Base-by-base conservation (phyloP, 2,329 filamentous ascomycete species). In the Fusarium sp. region DNA sequence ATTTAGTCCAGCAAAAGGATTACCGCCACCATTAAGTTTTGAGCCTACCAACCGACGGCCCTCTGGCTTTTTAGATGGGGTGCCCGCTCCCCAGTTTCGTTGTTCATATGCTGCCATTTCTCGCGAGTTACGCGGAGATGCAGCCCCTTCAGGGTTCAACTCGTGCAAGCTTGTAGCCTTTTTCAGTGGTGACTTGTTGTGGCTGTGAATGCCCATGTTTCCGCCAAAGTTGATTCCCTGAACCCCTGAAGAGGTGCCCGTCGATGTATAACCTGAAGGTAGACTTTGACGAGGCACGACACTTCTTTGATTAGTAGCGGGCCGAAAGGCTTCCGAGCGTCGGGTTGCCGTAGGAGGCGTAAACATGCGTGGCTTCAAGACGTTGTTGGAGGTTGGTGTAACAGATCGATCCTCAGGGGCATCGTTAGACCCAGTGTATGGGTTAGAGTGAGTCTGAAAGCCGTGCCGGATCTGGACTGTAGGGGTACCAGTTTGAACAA, bases 371-470 rank as follows among this genome's bases (percentile, higher is more conserved):
- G 81, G 78, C 57, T 75, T 79, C 80, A 81, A 77, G 69, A 76
- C 73, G 68, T 75, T 83, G 76, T 72, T 81, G 51, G 76, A 66
- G 70, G 76, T 78, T 55, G 76, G 66, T 68, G 76, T 78, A 67
- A 74, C 78, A 51, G 77, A 78, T 30, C 77, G 49, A 24, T 78
- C 90, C 16, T 78, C 90, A 0, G 92, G 90, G 73, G 55, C 32
- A n/a, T 66, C 68, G 14, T 34, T 27, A 13, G 67, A 51, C 30
- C 94, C 90, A 69, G 94, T 86, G 71, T 94, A 89, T 1, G 92
- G 90, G 77, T 98, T 98, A 7, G 93, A 91, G 62, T 94, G 92
- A 3, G 92, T 92, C 68, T 89, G 87, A 79, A 97, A 98, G 2
- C 89, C 89, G 47, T 92, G 90, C 64, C 91, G 91, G 71, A 97